Conservation (phyloP, 805 yeast species). For the Lipomyces spencermartinsiae region DNA sequence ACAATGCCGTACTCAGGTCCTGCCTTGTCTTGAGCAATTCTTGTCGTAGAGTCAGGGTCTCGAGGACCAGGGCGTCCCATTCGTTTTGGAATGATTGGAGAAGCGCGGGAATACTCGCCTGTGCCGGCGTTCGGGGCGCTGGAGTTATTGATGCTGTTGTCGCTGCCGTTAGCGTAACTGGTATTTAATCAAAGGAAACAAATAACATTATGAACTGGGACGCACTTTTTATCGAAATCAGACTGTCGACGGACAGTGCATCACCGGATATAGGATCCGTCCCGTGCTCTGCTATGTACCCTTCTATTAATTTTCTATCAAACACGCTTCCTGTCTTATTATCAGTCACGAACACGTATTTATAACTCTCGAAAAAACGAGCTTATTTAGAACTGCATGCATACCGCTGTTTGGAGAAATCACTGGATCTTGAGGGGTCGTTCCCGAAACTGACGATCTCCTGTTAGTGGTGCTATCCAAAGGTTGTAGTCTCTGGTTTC, state of each 20-base stretch:
- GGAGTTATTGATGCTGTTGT: conserved; percentile 12
- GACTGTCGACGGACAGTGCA: conserved; percentile 62
- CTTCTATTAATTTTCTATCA: conserved; percentile 64
- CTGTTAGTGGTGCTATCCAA: not conserved
- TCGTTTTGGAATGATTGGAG: conserved; percentile 80
- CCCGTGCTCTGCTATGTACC: conserved; percentile 67
- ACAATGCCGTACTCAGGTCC: conserved; percentile 77
- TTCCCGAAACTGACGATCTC: conserved; percentile 28
- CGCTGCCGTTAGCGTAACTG: not conserved
- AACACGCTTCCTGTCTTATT: conserved; percentile 67
- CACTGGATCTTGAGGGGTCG: conserved; percentile 27
- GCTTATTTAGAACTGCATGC: not conserved
- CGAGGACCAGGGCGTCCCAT: conserved; percentile 87
- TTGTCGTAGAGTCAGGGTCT: conserved; percentile 75
- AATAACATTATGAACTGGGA: not conserved
- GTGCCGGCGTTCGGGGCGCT: conserved; percentile 53
- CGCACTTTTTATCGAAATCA: conserved; percentile 53
- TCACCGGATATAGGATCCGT: conserved; percentile 79
- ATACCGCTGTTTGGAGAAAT: conserved; percentile 37
- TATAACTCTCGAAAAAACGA: not conserved
- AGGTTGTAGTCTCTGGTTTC: not conserved
- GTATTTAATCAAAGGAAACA: not conserved
- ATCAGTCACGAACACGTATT: not conserved
- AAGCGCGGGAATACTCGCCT: conserved; percentile 78
- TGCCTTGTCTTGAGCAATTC: conserved; percentile 69